Percentiles rank a stretch among this genome's conserved stretches.
phyloP scores from a whole-genome alignment of 257 asterid genomes.

The Eucommia ulmoides region DNA sequence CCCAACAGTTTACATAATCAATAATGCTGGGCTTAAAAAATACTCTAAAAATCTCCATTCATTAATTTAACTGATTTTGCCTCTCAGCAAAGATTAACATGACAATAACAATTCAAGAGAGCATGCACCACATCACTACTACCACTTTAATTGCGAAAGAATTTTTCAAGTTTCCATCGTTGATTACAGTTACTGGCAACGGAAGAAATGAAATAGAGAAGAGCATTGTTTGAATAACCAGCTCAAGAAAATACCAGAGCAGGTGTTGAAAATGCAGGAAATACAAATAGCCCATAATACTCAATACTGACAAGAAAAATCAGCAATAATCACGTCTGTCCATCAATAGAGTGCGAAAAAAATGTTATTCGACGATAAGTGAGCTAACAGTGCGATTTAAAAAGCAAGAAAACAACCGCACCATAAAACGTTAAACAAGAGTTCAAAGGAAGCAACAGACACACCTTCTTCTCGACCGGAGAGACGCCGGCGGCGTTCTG shows the following conservation, averaged over 20 bases:
- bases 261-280: too few relatives aligned
- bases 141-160: too few relatives aligned
- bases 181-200: too few relatives aligned
- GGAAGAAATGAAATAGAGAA: too few relatives aligned
- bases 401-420: background rate
- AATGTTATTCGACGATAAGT: background rate
- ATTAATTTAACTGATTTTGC: background rate
- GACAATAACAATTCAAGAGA: too few relatives aligned
- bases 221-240: too few relatives aligned
- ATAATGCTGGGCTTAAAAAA: background rate
- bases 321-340: background rate
- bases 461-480: background rate
- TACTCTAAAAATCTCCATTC: background rate
- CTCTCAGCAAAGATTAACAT: background rate
- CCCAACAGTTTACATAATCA: background rate
- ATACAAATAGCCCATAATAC: background rate
- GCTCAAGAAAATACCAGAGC: too few relatives aligned
- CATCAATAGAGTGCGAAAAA: too few relatives aligned
- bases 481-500: background rate
- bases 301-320: background rate
- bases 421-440: background rate
- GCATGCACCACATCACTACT: too few relatives aligned
- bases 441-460: background rate
- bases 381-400: background rate
- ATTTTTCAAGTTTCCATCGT: too few relatives aligned